These are phyloP conservation scores for Trichosporon ovoides DNA, from an alignment of 1,284 basidiomycete genomes.

Conservation along the genomic window DNA sequence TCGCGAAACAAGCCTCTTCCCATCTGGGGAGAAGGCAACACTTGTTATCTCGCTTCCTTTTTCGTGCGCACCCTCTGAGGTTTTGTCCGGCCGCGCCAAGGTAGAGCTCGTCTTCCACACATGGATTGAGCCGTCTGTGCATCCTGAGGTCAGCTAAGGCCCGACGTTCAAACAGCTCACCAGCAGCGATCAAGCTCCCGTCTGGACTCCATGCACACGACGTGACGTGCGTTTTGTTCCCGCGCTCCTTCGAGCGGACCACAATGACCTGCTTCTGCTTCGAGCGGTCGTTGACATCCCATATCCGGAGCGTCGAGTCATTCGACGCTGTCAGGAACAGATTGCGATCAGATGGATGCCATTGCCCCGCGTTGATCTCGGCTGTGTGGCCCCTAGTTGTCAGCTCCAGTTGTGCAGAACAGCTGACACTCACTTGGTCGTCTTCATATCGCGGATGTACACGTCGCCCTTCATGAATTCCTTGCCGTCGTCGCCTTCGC, in stretches of 20 bases:
- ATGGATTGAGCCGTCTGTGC: slow-evolving; percentile 83
- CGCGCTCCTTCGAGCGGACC: slow-evolving; percentile 90
- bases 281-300: slow-evolving; percentile 80
- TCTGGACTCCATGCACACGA: slow-evolving; percentile 80
- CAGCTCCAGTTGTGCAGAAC: background rate
- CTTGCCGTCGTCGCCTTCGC: slow-evolving; percentile 84
- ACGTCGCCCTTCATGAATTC: slow-evolving; percentile 92
- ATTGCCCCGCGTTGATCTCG: slow-evolving; percentile 80
- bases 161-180: slow-evolving; percentile 52
- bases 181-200: slow-evolving; percentile 75
- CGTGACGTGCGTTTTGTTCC: slow-evolving; percentile 88
- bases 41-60: slow-evolving; percentile 79
- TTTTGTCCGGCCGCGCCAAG: slow-evolving; percentile 80
- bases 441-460: slow-evolving; percentile 97
- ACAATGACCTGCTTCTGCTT: slow-evolving; percentile 94
- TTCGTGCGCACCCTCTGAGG: slow-evolving; percentile 76
- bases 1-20: slow-evolving; percentile 70
- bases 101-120: slow-evolving; percentile 90
- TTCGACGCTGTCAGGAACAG: slow-evolving; percentile 87
- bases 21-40: slow-evolving; percentile 77
- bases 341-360: slow-evolving; percentile 79
- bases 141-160: slow-evolving; percentile 54
- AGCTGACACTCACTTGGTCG: slow-evolving; percentile 64
- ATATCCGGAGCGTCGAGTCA: slow-evolving; percentile 92
- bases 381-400: slow-evolving; percentile 79